phyloP scores from a whole-genome alignment of 73 alveolate genomes.

The Paramecium biaurelia region DNA sequence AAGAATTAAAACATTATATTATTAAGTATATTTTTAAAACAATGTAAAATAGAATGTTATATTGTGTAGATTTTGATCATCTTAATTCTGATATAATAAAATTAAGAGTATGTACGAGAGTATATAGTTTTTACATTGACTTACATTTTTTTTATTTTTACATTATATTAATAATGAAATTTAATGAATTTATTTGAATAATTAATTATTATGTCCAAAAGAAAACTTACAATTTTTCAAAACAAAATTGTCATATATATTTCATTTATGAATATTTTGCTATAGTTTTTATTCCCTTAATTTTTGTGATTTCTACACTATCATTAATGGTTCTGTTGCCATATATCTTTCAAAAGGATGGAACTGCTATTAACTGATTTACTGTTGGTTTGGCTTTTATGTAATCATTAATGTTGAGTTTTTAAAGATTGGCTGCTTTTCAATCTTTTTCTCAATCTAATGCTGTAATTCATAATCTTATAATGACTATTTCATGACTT shows the following conservation, averaged over 20 bases:
- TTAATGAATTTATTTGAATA: background rate
- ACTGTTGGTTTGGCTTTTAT: background rate
- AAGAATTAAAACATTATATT: background rate
- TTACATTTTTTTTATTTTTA: background rate
- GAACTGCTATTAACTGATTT: background rate
- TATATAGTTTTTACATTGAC: background rate
- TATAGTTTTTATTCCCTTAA: background rate
- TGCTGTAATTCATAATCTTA: background rate
- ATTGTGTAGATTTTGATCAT: background rate
- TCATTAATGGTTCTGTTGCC: background rate
- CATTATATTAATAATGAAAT: background rate
- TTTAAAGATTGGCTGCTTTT: background rate
- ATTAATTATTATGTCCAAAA: too few relatives aligned
- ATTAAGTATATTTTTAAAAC: background rate
- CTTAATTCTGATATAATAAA: background rate
- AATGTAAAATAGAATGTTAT: background rate
- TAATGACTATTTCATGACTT: background rate
- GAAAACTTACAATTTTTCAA: background rate
- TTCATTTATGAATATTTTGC: background rate
- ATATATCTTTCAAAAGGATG: conserved; percentile 22
- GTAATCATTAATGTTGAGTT: background rate
- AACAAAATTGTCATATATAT: background rate
- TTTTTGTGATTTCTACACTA: background rate
- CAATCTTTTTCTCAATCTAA: background rate
- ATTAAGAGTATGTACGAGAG: background rate